Evolutionary conservation across 441 rosid species (phyloP).

Genomic region (Croton setiger): DNA sequence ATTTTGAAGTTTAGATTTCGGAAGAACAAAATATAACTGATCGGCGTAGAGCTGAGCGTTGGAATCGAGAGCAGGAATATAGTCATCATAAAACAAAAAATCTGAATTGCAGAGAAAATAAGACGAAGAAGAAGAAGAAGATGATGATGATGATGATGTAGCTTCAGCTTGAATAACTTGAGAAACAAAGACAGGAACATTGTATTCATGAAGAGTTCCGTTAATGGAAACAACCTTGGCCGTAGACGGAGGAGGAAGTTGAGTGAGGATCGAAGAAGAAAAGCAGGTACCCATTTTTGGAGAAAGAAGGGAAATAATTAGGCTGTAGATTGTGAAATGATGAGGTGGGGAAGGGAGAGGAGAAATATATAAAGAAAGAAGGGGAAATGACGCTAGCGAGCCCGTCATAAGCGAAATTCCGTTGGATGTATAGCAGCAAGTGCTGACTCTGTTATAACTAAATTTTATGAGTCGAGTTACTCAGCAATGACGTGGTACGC

Average conservation of each 20-base stretch:
- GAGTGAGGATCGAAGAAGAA: slow-evolving; percentile 17
- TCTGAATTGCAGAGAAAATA: slow-evolving; percentile 60
- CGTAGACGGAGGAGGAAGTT: slow-evolving; percentile 22
- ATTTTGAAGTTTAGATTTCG: slow-evolving; percentile 44
- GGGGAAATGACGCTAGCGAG: not conserved
- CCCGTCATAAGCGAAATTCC: slow-evolving; percentile 13
- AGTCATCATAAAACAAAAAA: slow-evolving; percentile 50
- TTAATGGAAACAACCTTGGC: slow-evolving; percentile 54
- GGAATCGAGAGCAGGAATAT: slow-evolving; percentile 42
- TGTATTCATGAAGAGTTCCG: slow-evolving; percentile 56
- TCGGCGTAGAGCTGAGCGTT: slow-evolving; percentile 39
- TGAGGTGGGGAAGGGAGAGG: not conserved
- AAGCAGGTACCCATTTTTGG: slow-evolving; percentile 43
- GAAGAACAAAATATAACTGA: slow-evolving; percentile 64
- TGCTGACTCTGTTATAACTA: not conserved
- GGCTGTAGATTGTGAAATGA: not conserved
- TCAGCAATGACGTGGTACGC: slow-evolving; percentile 19
- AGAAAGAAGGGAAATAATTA: not conserved
- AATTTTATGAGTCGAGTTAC: no score
- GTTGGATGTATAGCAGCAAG: not conserved
- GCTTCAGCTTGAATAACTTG: slow-evolving; percentile 47
- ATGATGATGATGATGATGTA: slow-evolving; percentile 21
- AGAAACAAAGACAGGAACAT: slow-evolving; percentile 42
- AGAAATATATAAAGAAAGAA: no score
- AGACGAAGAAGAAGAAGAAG: slow-evolving; percentile 18